Evolutionary conservation across 257 asterid species (phyloP).

Genomic region (Fraxinus excelsior): DNA sequence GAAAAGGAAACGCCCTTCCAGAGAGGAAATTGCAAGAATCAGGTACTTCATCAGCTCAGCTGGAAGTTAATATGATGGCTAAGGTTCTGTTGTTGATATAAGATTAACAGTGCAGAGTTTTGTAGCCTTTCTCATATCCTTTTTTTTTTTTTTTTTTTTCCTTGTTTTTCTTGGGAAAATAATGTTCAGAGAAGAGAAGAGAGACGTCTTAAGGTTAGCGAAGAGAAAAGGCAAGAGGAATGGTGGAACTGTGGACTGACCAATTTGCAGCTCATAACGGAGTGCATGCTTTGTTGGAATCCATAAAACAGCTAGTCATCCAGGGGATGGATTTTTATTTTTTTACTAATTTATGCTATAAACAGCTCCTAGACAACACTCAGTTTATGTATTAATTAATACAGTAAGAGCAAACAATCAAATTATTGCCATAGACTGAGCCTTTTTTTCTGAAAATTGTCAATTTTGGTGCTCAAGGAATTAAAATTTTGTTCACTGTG

Average conservation of each 20-base stretch:
- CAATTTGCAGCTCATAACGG: background rate
- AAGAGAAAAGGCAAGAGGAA: conserved; percentile 25
- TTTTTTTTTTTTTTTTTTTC: background rate
- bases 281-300: background rate
- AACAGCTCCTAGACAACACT: background rate
- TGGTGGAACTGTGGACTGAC: background rate
- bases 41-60: conserved; percentile 23
- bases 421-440: background rate
- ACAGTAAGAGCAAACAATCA: background rate
- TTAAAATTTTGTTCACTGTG: no score
- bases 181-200: background rate
- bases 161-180: background rate
- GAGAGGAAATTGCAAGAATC: conserved; percentile 35
- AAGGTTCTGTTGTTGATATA: background rate
- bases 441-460: background rate
- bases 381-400: background rate
- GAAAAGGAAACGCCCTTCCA: conserved; percentile 30
- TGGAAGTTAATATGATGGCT: background rate
- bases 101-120: background rate
- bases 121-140: background rate
- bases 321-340: background rate
- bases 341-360: background rate
- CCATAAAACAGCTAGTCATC: background rate
- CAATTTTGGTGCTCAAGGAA: no score
- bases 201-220: conserved; percentile 2